phyloP scores from a whole-genome alignment of 208 protist species.

The Leishmania lainsoni region DNA sequence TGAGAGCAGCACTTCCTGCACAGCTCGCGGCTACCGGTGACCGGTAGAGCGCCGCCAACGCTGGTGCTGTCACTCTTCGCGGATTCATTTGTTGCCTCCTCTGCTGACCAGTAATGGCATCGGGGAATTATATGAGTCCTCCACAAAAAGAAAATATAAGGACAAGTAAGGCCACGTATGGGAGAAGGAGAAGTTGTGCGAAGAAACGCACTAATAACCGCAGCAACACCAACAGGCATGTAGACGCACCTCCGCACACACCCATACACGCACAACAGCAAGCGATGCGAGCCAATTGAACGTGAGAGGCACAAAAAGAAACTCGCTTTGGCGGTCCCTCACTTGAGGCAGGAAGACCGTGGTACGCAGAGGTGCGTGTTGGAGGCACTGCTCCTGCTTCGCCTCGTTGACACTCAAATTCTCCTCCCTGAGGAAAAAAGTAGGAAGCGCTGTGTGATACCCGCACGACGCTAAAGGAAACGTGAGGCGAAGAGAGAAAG shows the following conservation, averaged over 20 bases:
- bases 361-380: background rate
- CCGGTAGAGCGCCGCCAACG: background rate
- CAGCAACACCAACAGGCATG: background rate
- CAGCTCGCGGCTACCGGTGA: background rate
- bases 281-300: background rate
- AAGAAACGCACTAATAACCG: background rate
- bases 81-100: background rate
- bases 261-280: background rate
- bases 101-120: background rate
- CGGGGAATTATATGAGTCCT: background rate
- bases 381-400: background rate
- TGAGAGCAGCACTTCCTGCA: background rate
- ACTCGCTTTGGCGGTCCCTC: background rate
- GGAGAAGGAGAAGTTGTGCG: background rate
- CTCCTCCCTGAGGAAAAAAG: conserved; percentile 1
- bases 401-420: background rate
- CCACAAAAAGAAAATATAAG: background rate
- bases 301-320: background rate
- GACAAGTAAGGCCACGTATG: background rate
- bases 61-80: background rate
- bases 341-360: background rate
- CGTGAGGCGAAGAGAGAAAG: background rate
- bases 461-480: background rate
- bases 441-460: background rate
- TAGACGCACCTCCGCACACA: background rate